Conservation (phyloP, 2,329 filamentous ascomycete species). For the Hypoxylon sp. region DNA sequence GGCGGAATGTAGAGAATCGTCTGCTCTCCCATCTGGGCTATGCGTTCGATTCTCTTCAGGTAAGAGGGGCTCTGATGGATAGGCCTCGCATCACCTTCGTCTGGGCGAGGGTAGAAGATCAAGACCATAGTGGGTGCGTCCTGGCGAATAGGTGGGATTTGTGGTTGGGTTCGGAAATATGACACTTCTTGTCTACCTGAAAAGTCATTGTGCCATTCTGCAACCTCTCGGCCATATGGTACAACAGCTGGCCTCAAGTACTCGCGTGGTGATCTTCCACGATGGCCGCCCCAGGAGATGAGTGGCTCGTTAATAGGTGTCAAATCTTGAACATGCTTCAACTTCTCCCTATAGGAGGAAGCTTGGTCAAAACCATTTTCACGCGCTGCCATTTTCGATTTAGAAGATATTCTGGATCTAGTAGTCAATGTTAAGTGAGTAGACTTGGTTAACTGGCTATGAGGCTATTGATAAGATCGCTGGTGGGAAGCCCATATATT, state of each 20-base stretch:
- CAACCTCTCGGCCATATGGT: conserved; percentile 27
- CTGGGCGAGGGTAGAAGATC: conserved; percentile 42
- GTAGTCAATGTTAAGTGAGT: conserved; percentile 6
- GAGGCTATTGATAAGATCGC: neutral
- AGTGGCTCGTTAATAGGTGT: conserved; percentile 38
- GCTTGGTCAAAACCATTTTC: conserved; percentile 23
- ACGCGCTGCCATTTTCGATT: conserved; percentile 9
- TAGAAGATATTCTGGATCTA: conserved; percentile 8
- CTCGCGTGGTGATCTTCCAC: conserved; percentile 35
- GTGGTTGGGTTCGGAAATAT: conserved; percentile 15
- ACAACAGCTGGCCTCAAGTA: conserved; percentile 28
- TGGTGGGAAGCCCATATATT: conserved; percentile 5
- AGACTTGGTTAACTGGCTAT: neutral
- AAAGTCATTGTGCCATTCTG: conserved; percentile 29
- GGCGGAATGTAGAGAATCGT: conserved; percentile 43
- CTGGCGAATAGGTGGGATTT: conserved; percentile 22
- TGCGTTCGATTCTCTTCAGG: conserved; percentile 39
- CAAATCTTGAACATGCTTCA: conserved; percentile 24
- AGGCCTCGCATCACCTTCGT: conserved; percentile 34
- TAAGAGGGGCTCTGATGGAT: conserved; percentile 41
- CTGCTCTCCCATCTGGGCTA: conserved; percentile 42
- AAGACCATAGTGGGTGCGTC: conserved; percentile 42
- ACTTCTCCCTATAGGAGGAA: conserved; percentile 31
- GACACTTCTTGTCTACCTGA: conserved; percentile 15
- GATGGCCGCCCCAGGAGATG: conserved; percentile 28